Evolutionary conservation across 306 rosid genomes (phyloP).

Genomic region (Cucurbita ficifolia): DNA sequence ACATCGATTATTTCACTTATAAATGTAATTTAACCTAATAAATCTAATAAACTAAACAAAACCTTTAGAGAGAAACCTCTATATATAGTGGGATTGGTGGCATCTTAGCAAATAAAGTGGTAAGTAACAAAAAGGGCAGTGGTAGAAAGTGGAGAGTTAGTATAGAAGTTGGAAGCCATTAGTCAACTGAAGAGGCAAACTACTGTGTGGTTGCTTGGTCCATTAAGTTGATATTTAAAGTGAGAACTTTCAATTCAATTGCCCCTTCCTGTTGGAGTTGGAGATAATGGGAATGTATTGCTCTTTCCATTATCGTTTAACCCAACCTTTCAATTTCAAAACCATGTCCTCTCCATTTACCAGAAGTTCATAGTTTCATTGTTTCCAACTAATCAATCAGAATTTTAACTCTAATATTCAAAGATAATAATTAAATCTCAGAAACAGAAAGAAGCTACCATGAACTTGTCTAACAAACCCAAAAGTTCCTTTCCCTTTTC

Average conservation of each 20-base stretch:
- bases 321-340: not conserved
- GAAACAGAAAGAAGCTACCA: not conserved
- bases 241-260: not conserved
- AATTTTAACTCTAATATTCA: not conserved
- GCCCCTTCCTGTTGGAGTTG: slow-evolving; percentile 5
- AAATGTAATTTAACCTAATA: not conserved
- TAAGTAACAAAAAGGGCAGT: not conserved
- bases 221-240: not conserved
- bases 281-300: not conserved
- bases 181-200: slow-evolving; percentile 6
- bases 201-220: not conserved
- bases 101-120: not conserved
- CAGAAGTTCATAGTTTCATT: not conserved
- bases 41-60: not conserved
- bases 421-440: not conserved
- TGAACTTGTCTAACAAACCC: slow-evolving; percentile 5
- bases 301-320: slow-evolving; percentile 1
- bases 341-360: not conserved
- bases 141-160: not conserved
- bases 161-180: not conserved
- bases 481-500: not conserved
- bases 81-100: not conserved
- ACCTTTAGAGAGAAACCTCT: not conserved
- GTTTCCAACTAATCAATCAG: not conserved
- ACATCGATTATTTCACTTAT: not conserved